Base-by-base conservation (phyloP, 83 land plant species). In the Picea engelmannii region DNA sequence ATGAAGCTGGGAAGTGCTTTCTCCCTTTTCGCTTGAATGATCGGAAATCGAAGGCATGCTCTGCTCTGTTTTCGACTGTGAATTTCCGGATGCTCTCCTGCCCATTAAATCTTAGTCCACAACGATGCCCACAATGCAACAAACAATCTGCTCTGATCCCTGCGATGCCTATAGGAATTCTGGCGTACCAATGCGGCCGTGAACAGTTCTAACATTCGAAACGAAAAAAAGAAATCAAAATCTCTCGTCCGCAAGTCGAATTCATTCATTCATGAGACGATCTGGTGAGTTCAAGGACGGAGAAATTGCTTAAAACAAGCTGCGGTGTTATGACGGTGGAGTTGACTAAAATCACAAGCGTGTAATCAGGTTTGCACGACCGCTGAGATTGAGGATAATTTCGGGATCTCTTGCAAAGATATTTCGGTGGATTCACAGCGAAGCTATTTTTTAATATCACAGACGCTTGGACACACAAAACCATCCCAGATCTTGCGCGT, bases 1-100 rank as follows among this genome's bases (percentile, higher is more conserved):
- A 89, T 92, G 95, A 76, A 82, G 86, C 66, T 87, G 85, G 3
- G 88, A 49, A 35, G 20, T 31, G 21, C 38, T 25, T 1, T 20
- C n/a, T 4, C 79, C 65, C 79, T 42, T 15, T 11, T 44, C 16
- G 18, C 24, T 9, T 11, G 38, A 74, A 4, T 21, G 58, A 47
- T 49, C 24, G 7, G 24, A 74, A 49, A 17, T 49, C 13, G 77
- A 74, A 4, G 15, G 11, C 55, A 44, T 49, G 16, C 27, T 44
- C 2, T 12, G 4, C 59, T 58, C 60, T 21, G 58, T 21, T 47
- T 4, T 74, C 20, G n/a, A 74, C 11, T 12, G 6, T 15, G 11
- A 21, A 74, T 74, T 60, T n/a, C 25, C 31, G 2, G 17, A 0
- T 74, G 17, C 25, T 21, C 12, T 10, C 25, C 21, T 38, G 11